These are phyloP conservation scores for Vitis hybrid DNA, from an alignment of 177 flowering plant species.

Conservation along the genomic window DNA sequence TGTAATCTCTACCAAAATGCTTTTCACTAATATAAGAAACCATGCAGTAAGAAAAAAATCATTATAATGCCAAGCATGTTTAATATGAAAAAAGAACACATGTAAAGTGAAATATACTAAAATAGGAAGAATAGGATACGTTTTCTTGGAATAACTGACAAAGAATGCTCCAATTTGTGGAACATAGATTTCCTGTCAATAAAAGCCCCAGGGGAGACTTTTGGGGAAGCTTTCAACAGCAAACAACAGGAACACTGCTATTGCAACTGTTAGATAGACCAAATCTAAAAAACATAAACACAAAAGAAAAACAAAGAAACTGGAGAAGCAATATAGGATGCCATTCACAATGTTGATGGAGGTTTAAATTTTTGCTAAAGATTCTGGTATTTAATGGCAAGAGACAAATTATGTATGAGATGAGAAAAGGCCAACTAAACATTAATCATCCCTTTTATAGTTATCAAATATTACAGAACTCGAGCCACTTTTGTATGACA, in stretches of 20 bases:
- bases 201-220: constrained; percentile 12
- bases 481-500: too few species aligned
- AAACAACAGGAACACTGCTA: constrained; percentile 41
- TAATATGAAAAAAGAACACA: neutral
- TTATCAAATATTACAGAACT: too few species aligned
- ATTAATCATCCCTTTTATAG: too few species aligned
- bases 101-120: neutral
- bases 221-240: constrained; percentile 30
- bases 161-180: constrained; percentile 31
- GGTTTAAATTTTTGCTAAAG: neutral
- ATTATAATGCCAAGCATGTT: neutral
- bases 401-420: neutral
- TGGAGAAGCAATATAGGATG: neutral
- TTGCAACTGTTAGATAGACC: constrained; percentile 24
- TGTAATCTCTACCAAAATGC: neutral
- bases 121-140: constrained; percentile 59
- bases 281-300: neutral
- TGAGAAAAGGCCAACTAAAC: too few species aligned
- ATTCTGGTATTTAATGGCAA: neutral
- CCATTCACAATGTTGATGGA: neutral
- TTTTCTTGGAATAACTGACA: constrained; percentile 47
- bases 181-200: constrained; percentile 51
- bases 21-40: neutral
- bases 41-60: neutral
- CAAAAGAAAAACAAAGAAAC: neutral